Evolutionary conservation across 192 early-diverging fungal species (phyloP).

Genomic region (Podila epicladia): DNA sequence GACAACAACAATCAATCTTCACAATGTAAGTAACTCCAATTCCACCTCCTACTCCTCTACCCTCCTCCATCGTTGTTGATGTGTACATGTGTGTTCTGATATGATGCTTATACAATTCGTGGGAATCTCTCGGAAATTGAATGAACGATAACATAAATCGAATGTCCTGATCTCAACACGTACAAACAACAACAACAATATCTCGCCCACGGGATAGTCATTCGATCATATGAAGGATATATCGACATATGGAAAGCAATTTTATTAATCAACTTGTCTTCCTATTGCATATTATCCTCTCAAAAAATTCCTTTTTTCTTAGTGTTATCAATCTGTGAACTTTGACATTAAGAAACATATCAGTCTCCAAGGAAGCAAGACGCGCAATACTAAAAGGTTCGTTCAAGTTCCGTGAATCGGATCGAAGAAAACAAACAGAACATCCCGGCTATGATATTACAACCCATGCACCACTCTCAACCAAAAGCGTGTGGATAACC

Average conservation of each 20-base stretch:
- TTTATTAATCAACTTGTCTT: background rate
- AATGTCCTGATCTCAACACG: conserved; percentile 50
- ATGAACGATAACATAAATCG: conserved; percentile 51
- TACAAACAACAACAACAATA: background rate
- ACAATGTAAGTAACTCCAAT: background rate
- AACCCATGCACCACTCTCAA: conserved; percentile 57
- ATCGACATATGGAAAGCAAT: too few species aligned
- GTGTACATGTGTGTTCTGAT: conserved; percentile 11
- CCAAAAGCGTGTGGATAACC: conserved; percentile 57
- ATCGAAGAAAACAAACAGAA: background rate
- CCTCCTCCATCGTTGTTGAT: background rate
- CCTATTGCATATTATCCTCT: background rate
- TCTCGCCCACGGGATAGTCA: background rate
- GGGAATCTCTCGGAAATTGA: conserved; percentile 57
- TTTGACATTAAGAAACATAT: background rate
- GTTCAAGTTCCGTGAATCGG: background rate
- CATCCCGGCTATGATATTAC: conserved; percentile 43
- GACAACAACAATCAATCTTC: background rate
- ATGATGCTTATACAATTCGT: conserved; percentile 54
- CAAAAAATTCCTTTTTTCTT: background rate
- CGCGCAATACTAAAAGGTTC: conserved; percentile 15
- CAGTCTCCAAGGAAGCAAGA: background rate
- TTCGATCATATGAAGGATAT: background rate
- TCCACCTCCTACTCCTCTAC: background rate
- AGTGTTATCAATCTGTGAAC: background rate